Evolutionary conservation across 176 grass and related monocot species (phyloP), one percentile per base, ranked within the genome.

Genomic region (Aegilops sharonensis): DNA sequence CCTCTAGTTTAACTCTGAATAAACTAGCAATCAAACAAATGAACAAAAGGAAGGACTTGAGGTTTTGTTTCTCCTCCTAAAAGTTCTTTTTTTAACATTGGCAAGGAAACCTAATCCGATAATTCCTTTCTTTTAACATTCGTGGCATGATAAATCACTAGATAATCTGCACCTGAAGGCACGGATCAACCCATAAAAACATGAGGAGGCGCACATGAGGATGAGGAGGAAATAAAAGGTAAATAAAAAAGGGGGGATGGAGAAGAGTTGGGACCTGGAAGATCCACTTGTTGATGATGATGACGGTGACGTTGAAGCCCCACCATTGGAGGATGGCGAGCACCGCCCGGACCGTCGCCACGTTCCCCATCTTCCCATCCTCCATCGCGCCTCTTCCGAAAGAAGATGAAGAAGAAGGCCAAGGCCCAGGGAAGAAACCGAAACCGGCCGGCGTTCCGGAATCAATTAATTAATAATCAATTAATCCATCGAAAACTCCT

Each of bases 251-350:
- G 6, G 54, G 54, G 54, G 48, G 29, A 65, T 57, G 73, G 11
- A 17, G 9, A 59, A 21, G 42, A 76, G 37, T n/a, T 35, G 42
- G 48, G 57, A 95, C 97, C 97, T 98, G 94, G 89, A 98, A 98
- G 93, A 98, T 98, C 97, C 94, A 98, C 87, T 98, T 98, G 87
- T 98, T 98, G 87, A 98, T 98, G 90, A 98, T 98, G 92, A 98
- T 95, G 70, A 98, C 97, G 57, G 97, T 95, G 82, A 98, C 97
- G 89, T 98, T 98, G 94, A 98, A 98, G 11, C 90, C 87, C 97
- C 97, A 95, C 97, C 97, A 98, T 78, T 98, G 97, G 25, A 98
- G 82, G 80, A 98, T 98, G 4, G 97, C 84, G 68, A 95, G 87
- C 67, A 94, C 80, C 11, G 97, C 88, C 30, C 90, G 90, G 72